Percentiles rank a stretch among this genome's conserved stretches.
Evolutionary conservation across 768 basidiomycete species (phyloP).

Genomic region (Serendipita sp.): DNA sequence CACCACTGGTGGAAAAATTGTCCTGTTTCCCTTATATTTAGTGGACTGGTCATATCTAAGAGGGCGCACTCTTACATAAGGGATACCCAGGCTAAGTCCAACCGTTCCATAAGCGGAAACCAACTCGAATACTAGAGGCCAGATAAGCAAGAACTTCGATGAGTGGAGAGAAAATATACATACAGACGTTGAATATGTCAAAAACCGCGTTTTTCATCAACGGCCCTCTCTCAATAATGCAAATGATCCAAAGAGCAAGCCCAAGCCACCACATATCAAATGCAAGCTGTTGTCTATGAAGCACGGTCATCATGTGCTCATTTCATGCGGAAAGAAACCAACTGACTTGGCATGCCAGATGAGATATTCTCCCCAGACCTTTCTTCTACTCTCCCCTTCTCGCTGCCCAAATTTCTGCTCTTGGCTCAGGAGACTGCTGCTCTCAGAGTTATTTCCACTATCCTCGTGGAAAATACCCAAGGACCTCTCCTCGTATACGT

Average conservation of each 20-base stretch:
- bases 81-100: conserved; percentile 78
- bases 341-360: conserved; percentile 49
- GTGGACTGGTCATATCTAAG: not conserved
- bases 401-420: conserved; percentile 8
- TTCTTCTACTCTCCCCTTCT: conserved; percentile 23
- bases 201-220: conserved; percentile 53
- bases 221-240: conserved; percentile 72
- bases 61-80: conserved; percentile 34
- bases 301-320: not conserved
- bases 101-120: conserved; percentile 82
- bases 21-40: conserved; percentile 27
- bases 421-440: conserved; percentile 2
- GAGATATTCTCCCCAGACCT: conserved; percentile 61
- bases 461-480: conserved; percentile 56
- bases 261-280: conserved; percentile 98
- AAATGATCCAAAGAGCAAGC: conserved; percentile 70
- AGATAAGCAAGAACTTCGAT: not conserved
- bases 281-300: conserved; percentile 57
- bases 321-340: not conserved
- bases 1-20: conserved; percentile 68
- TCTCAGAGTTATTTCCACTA: conserved; percentile 25
- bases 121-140: conserved; percentile 18
- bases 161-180: conserved; percentile 19
- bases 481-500: conserved; percentile 81
- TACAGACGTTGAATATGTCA: conserved; percentile 65